phyloP scores from a whole-genome alignment of 2,329 filamentous ascomycete species.

The Cladosporium sp. region DNA sequence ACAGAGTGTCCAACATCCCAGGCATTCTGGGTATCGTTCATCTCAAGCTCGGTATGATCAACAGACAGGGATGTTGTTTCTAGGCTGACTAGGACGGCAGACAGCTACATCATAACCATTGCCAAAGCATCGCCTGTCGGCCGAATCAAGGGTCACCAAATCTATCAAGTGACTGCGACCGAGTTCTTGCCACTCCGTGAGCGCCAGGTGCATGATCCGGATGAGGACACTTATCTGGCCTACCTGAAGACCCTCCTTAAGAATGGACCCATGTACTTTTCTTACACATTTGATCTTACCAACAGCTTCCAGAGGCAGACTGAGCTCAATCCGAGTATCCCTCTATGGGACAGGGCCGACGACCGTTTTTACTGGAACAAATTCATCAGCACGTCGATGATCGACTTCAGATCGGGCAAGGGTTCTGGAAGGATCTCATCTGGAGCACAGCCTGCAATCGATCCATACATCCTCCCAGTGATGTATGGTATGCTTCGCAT shows the following conservation, averaged over 20 bases:
- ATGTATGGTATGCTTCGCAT: constrained; percentile 97
- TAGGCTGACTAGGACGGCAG: constrained; percentile 42
- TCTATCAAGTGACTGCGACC: constrained; percentile 87
- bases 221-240: constrained; percentile 86
- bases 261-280: constrained; percentile 92
- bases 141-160: constrained; percentile 88
- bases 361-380: constrained; percentile 99
- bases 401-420: constrained; percentile 72
- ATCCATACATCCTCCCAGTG: constrained; percentile 90
- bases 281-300: constrained; percentile 93
- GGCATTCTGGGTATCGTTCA: constrained; percentile 93
- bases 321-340: constrained; percentile 64
- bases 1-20: constrained; percentile 88
- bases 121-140: constrained; percentile 91
- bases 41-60: constrained; percentile 72
- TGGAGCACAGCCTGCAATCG: constrained; percentile 69
- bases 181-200: constrained; percentile 94
- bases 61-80: constrained; percentile 11
- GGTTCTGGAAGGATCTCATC: constrained; percentile 57
- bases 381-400: constrained; percentile 85
- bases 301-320: constrained; percentile 95
- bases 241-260: constrained; percentile 79
- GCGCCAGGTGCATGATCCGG: constrained; percentile 81
- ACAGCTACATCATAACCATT: constrained; percentile 97
- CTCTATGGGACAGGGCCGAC: constrained; percentile 88